Conservation (phyloP, 106 monocot genomes). For the Vanilla planifolia region DNA sequence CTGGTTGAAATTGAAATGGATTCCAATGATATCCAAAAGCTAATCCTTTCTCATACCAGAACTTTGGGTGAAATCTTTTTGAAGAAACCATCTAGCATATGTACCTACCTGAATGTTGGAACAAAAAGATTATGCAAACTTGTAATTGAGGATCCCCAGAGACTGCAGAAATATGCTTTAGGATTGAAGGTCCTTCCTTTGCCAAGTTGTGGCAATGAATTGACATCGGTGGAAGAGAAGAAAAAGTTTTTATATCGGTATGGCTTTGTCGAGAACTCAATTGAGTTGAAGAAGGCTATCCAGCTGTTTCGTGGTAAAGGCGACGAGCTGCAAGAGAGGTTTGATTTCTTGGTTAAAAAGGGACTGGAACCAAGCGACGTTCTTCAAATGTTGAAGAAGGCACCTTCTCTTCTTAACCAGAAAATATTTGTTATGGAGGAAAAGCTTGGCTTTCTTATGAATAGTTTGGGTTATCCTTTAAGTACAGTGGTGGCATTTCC, state of each 20-base stretch:
- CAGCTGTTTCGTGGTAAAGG: conserved; percentile 52
- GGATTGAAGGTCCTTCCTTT: conserved; percentile 35
- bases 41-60: conserved; percentile 27
- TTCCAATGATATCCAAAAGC: conserved; percentile 23
- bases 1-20: conserved; percentile 46
- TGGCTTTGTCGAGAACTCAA: conserved; percentile 46
- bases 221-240: conserved; percentile 27
- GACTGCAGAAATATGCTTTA: conserved; percentile 30
- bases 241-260: conserved; percentile 40
- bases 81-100: conserved; percentile 32
- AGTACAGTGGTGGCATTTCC: conserved; percentile 46
- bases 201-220: conserved; percentile 8
- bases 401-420: conserved; percentile 56
- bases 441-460: conserved; percentile 61
- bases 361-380: conserved; percentile 50
- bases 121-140: conserved; percentile 36
- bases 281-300: conserved; percentile 50
- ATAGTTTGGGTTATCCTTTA: conserved; percentile 40
- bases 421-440: conserved; percentile 37
- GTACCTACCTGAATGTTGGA: conserved; percentile 16
- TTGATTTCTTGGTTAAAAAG: conserved; percentile 42
- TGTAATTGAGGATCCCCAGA: conserved; percentile 48
- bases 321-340: conserved; percentile 63
- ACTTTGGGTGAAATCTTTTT: conserved; percentile 38
- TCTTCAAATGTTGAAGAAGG: conserved; percentile 39